These are phyloP conservation scores for Nakaseomyces nivariensis DNA, from an alignment of 1,139 yeast genomes.

Conservation along the genomic window DNA sequence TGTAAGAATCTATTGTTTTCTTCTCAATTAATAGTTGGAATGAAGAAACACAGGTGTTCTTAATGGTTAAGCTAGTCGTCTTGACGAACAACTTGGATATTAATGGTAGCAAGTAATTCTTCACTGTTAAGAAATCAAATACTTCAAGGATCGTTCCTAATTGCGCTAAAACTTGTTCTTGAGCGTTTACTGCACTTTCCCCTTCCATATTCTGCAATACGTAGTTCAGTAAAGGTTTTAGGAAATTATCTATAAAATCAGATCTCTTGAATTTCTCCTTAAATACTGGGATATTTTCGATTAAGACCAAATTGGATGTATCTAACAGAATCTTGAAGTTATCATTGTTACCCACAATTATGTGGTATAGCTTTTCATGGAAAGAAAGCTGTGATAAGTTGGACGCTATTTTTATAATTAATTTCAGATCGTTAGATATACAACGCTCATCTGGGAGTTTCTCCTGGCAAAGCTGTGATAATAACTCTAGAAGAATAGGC, in stretches of 20 bases:
- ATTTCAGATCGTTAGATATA: constrained; percentile 45
- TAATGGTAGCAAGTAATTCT: constrained; percentile 63
- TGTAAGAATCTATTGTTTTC: constrained; percentile 58
- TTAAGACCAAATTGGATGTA: constrained; percentile 43
- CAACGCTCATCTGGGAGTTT: constrained; percentile 35
- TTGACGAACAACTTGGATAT: constrained; percentile 66
- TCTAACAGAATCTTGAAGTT: constrained; percentile 35
- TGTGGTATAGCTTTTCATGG: constrained; percentile 56
- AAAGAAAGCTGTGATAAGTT: constrained; percentile 68
- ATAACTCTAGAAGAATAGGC: constrained; percentile 51
- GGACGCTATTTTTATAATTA: constrained; percentile 56
- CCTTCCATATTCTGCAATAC: constrained; percentile 17
- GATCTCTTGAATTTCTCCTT: constrained; percentile 39
- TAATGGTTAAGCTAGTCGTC: constrained; percentile 73
- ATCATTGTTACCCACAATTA: constrained; percentile 23
- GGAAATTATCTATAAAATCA: constrained; percentile 35
- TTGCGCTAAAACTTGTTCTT: constrained; percentile 46
- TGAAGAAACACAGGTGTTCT: constrained; percentile 56
- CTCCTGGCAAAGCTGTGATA: constrained; percentile 24
- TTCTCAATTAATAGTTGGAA: constrained; percentile 49
- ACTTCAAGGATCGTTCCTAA: constrained; percentile 37
- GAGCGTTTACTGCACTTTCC: constrained; percentile 33
- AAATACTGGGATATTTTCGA: constrained; percentile 47
- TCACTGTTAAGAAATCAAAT: constrained; percentile 63
- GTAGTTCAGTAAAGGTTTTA: constrained; percentile 25